phyloP scores from a whole-genome alignment of 2,329 filamentous ascomycete genomes.

The Curvularia verruculosa region DNA sequence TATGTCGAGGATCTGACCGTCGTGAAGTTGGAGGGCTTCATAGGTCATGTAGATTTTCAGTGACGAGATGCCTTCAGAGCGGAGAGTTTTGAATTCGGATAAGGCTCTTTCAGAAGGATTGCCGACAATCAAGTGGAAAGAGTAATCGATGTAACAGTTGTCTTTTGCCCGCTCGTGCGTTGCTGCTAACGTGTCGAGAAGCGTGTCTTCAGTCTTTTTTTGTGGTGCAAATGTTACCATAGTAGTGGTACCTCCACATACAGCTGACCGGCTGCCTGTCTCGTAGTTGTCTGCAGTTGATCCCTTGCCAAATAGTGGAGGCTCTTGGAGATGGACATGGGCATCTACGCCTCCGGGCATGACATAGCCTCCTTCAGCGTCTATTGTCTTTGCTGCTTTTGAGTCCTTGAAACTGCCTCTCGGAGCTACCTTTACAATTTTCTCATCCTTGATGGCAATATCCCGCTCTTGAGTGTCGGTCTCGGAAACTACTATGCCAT shows the following conservation, averaged over 20 bases:
- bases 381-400: conserved; percentile 44
- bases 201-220: conserved; percentile 52
- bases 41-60: conserved; percentile 56
- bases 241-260: conserved; percentile 58
- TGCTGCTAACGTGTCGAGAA: conserved; percentile 52
- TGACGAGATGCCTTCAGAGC: conserved; percentile 47
- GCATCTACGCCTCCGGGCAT: conserved; percentile 55
- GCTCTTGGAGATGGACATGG: conserved; percentile 56
- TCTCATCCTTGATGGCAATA: conserved; percentile 53
- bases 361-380: conserved; percentile 56
- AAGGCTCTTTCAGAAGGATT: conserved; percentile 46
- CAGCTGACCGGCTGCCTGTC: conserved; percentile 53
- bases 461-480: conserved; percentile 49
- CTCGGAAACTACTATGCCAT: conserved; percentile 53
- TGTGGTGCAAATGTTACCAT: conserved; percentile 58
- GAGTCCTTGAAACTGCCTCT: conserved; percentile 41
- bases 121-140: conserved; percentile 49
- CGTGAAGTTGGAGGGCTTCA: conserved; percentile 47
- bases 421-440: conserved; percentile 45
- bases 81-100: conserved; percentile 45
- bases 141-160: conserved; percentile 58
- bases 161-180: conserved; percentile 52
- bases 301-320: conserved; percentile 53
- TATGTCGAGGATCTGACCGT: conserved; percentile 49
- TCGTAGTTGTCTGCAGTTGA: conserved; percentile 50